Conservation (phyloP, 768 basidiomycete genomes). For the Holtermanniella nyarrowii region DNA sequence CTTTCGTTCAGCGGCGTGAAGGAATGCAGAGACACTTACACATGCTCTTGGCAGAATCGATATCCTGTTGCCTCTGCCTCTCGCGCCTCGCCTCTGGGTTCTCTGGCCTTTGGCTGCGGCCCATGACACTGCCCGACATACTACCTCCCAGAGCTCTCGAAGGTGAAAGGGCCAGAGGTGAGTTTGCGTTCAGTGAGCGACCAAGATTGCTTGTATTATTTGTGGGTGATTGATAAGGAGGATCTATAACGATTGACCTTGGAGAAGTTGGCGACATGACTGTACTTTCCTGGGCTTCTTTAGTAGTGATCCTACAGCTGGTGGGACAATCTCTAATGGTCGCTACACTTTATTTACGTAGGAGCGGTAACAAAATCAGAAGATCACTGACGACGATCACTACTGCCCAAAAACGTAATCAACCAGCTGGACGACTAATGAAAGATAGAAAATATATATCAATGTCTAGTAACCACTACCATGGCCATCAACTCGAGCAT, state of each 20-base stretch:
- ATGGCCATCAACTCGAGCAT: constrained; percentile 54
- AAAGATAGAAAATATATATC: no score
- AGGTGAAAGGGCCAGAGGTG: constrained; percentile 14
- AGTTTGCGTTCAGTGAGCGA: constrained; percentile 8
- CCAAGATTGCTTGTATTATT: neutral
- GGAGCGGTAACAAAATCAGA: no score
- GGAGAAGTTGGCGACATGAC: constrained; percentile 26
- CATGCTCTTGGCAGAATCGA: constrained; percentile 61
- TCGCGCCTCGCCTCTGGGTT: constrained; percentile 68
- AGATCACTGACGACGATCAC: no score
- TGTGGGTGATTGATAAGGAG: constrained; percentile 13
- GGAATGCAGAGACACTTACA: constrained; percentile 30
- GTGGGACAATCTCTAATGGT: neutral
- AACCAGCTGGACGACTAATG: no score
- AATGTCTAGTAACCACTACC: constrained; percentile 47
- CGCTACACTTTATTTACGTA: neutral
- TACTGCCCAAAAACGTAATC: no score
- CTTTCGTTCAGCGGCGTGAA: constrained; percentile 10
- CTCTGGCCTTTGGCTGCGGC: constrained; percentile 14
- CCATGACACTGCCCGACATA: constrained; percentile 1
- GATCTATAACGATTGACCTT: constrained; percentile 30
- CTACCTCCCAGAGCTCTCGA: constrained; percentile 9
- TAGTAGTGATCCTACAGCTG: no score
- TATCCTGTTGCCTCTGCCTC: constrained; percentile 86
- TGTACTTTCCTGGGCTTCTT: no score